A percentile compares a stretch with the other conserved stretches of the same genome.
Evolutionary conservation across 2,329 filamentous ascomycete species (phyloP).

Genomic region (Penicillium sp.): DNA sequence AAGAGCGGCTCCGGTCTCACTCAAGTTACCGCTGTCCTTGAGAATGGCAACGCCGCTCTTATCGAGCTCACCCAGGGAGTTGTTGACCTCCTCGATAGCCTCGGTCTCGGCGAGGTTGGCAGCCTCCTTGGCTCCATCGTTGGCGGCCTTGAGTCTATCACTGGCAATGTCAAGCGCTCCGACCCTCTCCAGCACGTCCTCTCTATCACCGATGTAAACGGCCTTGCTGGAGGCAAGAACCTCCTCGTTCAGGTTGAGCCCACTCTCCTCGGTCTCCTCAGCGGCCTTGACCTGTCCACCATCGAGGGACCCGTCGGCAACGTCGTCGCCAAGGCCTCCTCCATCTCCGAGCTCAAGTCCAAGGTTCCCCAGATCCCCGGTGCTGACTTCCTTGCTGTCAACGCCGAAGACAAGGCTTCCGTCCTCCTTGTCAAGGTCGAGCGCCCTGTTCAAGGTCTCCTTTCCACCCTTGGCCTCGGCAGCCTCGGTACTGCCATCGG

Average conservation of each 20-base stretch:
- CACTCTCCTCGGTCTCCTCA: slow-evolving; percentile 12
- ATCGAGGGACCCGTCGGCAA: slow-evolving; percentile 18
- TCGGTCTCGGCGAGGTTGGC: slow-evolving; percentile 16
- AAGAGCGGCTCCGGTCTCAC: slow-evolving; percentile 20
- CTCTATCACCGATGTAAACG: slow-evolving; percentile 15
- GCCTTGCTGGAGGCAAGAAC: slow-evolving; percentile 4
- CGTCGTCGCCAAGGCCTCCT: slow-evolving; percentile 16
- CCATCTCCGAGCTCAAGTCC: slow-evolving; percentile 11
- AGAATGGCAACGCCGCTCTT: slow-evolving; percentile 16
- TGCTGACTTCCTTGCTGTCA: slow-evolving; percentile 19
- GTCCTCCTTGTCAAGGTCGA: slow-evolving; percentile 21
- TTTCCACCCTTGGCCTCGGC: slow-evolving; percentile 18
- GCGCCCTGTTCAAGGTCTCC: slow-evolving; percentile 12
- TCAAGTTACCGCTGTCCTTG: slow-evolving; percentile 27
- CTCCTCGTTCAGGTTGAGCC: slow-evolving; percentile 17
- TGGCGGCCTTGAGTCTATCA: slow-evolving; percentile 14
- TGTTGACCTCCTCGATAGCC: slow-evolving; percentile 15
- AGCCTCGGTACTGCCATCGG: slow-evolving; percentile 15
- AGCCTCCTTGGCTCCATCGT: slow-evolving; percentile 19
- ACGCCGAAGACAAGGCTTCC: slow-evolving; percentile 12
- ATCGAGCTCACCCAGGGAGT: slow-evolving; percentile 18
- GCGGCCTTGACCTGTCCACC: slow-evolving; percentile 14
- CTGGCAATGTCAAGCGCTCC: slow-evolving; percentile 10
- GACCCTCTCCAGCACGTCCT: slow-evolving; percentile 13
- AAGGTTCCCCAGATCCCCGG: slow-evolving; percentile 13